Base-by-base conservation (phyloP, 1,139 yeast genomes). In the Candida sp. region DNA sequence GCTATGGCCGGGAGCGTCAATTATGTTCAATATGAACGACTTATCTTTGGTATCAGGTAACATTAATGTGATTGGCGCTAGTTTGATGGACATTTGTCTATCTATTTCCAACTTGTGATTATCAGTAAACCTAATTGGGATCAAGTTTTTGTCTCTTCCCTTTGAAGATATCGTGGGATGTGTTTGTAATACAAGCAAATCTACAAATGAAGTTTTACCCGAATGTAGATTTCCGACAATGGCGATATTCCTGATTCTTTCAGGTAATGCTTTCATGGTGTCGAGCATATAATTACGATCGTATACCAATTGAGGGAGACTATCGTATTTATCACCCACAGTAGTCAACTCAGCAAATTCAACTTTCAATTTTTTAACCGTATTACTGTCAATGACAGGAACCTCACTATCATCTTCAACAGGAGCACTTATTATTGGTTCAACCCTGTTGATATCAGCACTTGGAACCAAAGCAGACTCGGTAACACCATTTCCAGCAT, bases 1-100 rank as follows among this genome's bases (percentile, higher is more conserved):
- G 1, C 79, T 77, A 63, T 93, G 98, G 0, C 99, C 99, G 0
- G 99, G 99, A 0, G 96, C 74, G 55, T 95, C 99, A 1, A 89
- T 50, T 3, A 90, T 52, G 54, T 86, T 88, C 25, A 84, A 55
- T 1, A 80, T 76, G 33, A 67, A 66, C 0, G 96, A 83, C 49
- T 75, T 79, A 1, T 76, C 82, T 21, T 68, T 70, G 23, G 77
- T 49, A 54, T 81, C 81, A 0, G 77, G 78, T n/a, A 85, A 60
- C 8, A 91, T 60, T 15, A 89, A 53, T 0, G 95, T 70, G 50
- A 87, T 73, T 0, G 89, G 82, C 1, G 84, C 67, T 1, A 84
- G 46, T 52, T 84, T 84, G 21, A 89, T 73, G 1, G 96, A 73
- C 11, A 88, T 54, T 0, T 90, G 93, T 45, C 97, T 69, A 36